Base-by-base conservation (phyloP, 192 early-diverging fungal species). In the Backusella tuberculispora region DNA sequence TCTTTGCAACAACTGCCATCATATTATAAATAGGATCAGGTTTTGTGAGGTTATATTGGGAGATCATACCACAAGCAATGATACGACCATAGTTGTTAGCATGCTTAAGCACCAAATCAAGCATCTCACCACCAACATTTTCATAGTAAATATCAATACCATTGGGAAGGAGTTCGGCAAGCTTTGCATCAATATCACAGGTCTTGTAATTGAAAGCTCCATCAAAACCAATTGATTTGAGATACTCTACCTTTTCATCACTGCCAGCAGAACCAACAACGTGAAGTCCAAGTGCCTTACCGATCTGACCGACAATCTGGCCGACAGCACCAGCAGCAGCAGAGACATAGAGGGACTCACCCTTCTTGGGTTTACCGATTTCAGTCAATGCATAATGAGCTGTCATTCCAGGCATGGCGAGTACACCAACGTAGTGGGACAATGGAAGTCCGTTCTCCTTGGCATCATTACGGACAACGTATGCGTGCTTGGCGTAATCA, bases 121-220 rank as follows among this genome's bases (percentile, higher is more conserved):
- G 85, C 68, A 86, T 87, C 75, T 92, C 88, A 50, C 95, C 96
- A 48, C 91, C 93, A 40, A 96, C 92, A 63, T 91, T 87, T 72
- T 96, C 94, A 81, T 88, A 95, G 76, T 96, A 96, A 26, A 96
- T 88, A 75, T 97, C 95, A 67, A 97, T 87, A 60, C 96, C 95
- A 6, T 93, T 81, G 42, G 95, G 95, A 45, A 88, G 88, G 5
- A 81, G 76, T 76, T 90, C 76, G 47, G 65, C 81, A 26, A 97
- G 88, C 19, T 87, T 88, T 1, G 73, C 78, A 3, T 77, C 74
- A 41, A 77, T 74, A 26, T 82, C 85, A 8, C 83, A 84, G 4
- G 88, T 95, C 81, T 96, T 98, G 91, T 98, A 98, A 85, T 96
- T 98, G 86, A 98, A 93, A 7, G 86, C 96, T 3, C 80, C 93